Conservation (phyloP, 1,139 yeast genomes). For the Debaryomyces sp. region DNA sequence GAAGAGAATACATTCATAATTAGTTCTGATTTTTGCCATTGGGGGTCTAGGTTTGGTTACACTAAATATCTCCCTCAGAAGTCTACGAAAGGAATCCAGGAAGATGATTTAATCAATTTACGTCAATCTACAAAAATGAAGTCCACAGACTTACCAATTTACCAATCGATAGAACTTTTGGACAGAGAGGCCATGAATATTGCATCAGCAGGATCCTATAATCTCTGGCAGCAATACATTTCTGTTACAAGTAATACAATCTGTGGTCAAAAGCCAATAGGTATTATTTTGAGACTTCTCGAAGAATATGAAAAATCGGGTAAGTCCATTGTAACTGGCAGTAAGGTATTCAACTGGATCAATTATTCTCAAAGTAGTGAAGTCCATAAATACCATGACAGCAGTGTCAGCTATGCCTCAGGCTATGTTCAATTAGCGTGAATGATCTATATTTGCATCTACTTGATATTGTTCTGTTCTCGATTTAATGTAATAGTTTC, state of each 20-base stretch:
- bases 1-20: conserved; percentile 70
- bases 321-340: conserved; percentile 3
- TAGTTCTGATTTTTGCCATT: conserved; percentile 94
- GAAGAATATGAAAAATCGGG: conserved; percentile 27
- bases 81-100: conserved; percentile 16
- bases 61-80: conserved; percentile 53
- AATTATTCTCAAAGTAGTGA: conserved; percentile 80
- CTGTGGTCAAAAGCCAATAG: conserved; percentile 89
- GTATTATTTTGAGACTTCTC: conserved; percentile 58
- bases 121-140: conserved; percentile 14
- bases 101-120: conserved; percentile 20
- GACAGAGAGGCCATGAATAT: conserved; percentile 73
- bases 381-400: conserved; percentile 54
- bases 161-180: conserved; percentile 69
- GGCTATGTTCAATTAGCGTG: conserved; percentile 53
- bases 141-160: conserved; percentile 47
- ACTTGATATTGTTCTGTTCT: background rate
- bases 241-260: conserved; percentile 79
- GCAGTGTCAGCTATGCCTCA: conserved; percentile 90
- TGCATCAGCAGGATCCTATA: conserved; percentile 55
- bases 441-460: background rate
- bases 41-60: conserved; percentile 85
- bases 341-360: conserved; percentile 60
- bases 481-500: background rate
- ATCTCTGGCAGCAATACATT: conserved; percentile 70